Base-by-base conservation (phyloP, 1,284 basidiomycete species). In the Cryptococcus floricola region DNA sequence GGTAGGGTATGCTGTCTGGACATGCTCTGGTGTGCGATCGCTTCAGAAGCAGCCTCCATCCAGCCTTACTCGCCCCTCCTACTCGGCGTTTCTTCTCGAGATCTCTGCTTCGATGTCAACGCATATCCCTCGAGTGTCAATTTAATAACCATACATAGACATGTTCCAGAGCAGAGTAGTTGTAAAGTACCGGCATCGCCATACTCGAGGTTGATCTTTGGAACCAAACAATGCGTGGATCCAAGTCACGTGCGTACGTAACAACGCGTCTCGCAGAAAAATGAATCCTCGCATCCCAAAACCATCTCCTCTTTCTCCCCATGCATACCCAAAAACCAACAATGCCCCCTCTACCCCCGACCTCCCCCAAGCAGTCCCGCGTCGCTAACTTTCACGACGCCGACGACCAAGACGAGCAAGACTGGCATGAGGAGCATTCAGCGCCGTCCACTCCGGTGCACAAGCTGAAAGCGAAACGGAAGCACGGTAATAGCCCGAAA, bases 381-480 rank as follows among this genome's bases (percentile, higher is more conserved):
- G 50, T 63, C 23, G 51, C 64, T 38, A 59, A 52, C 39, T 65
- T 67, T 43, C 53, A 59, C 1, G 53, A 60, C 39, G 54, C 62
- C 41, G 56, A 56, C 42, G 62, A 62, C 37, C 19, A 19, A 19
- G 60, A 56, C 7, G 50, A 54, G 18, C 52, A 53, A 39, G 39
- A 51, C 13, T 23, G 2, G 2, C 23, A 23, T 3, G 23, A 23
- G 3, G 23, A 23, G 23, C 13, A 51, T 8, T 34, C 31, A 6
- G 16, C 19, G 5, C 10, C 27, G 9, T n/a, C 50, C 5, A 43
- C 28, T 4, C 42, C n/a, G 10, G 31, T 34, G 7, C 31, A 2
- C 31, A 34, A 6, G 31, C 31, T 34, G 7, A 25, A 23, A 10
- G 27, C 25, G 37, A 18, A 48, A 19, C n/a, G 43, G 14, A 50